Evolutionary conservation across 345 rosid genomes (phyloP), one percentile per base, ranked within the genome.

Genomic region (Brassica nigra): DNA sequence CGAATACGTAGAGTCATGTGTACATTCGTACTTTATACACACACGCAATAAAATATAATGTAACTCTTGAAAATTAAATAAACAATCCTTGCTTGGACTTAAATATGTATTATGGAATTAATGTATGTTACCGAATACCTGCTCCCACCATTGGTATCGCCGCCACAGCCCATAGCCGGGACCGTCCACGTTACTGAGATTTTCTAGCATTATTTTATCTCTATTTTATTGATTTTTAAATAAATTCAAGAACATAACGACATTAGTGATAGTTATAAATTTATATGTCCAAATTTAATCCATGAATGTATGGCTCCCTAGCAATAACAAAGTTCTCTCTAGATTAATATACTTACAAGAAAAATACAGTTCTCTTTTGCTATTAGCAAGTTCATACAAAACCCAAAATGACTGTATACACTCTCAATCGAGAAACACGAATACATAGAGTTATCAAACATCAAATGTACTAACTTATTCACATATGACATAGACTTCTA

Each of bases 131-230:
- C 18, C 34, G 5, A 4, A 54, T 5, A 54, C 59, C 81, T 78
- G 54, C 81, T 72, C 81, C 81, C 74, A 79, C 82, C 62, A n/a
- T 10, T 71, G 9, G 23, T 59, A 63, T 63, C 66, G 82, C 82
- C 77, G 73, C 77, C 76, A 29, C 47, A 59, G 73, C 42, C 28
- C 77, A 71, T 42, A 33, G 30, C 36, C 34, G 23, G 36, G 82
- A 73, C 78, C 16, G 39, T 79, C 78, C 74, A 79, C 78, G 78
- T 73, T 67, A 61, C 62, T 49, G 6, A 59, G 18, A 42, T 42
- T 66, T 68, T 66, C 27, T 9, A 66, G 61, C 68, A 29, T 58
- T 66, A 78, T 58, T 44, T 14, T 9, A 31, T 69, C 29, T 14
- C 6, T 76, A 44, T 27, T 76, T 47, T 62, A 62, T 39, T n/a